Evolutionary conservation across 2,329 filamentous ascomycete genomes (phyloP).

Genomic region (Calonectria multiphialidica): DNA sequence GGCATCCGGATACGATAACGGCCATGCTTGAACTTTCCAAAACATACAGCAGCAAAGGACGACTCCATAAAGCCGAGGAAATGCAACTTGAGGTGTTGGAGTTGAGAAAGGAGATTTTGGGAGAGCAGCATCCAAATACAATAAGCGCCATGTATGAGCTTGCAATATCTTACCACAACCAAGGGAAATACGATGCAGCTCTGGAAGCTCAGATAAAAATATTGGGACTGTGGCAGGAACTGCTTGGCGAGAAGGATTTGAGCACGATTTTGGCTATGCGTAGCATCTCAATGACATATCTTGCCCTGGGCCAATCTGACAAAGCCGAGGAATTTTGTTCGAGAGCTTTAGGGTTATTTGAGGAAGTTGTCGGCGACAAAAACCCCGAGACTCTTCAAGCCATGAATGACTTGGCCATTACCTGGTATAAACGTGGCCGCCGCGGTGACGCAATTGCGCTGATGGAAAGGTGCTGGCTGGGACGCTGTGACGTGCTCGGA

Average conservation of each 20-base stretch:
- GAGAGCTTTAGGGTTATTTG: background rate
- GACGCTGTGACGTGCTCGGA: background rate
- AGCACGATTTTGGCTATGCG: too few species aligned
- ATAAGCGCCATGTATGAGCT: background rate
- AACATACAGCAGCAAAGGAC: background rate
- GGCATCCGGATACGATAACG: background rate
- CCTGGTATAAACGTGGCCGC: background rate
- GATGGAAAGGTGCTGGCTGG: background rate
- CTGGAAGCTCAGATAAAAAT: too few species aligned
- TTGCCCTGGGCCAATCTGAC: background rate
- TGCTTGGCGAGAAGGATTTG: too few species aligned
- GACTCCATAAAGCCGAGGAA: background rate
- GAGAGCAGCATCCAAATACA: background rate
- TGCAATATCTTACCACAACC: too few species aligned
- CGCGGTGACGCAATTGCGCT: background rate
- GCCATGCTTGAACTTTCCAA: fast-evolving
- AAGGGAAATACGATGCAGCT: too few species aligned
- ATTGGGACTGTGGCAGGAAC: too few species aligned
- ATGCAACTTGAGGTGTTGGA: background rate
- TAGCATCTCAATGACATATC: too few species aligned
- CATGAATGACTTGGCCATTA: background rate
- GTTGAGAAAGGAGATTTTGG: background rate
- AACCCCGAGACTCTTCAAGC: background rate
- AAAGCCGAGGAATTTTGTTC: background rate
- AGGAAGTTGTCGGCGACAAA: background rate